A percentile compares a stretch with the other conserved stretches of the same genome.
Conservation (phyloP, 331 rosid genomes). For the Rosa hybrid region DNA sequence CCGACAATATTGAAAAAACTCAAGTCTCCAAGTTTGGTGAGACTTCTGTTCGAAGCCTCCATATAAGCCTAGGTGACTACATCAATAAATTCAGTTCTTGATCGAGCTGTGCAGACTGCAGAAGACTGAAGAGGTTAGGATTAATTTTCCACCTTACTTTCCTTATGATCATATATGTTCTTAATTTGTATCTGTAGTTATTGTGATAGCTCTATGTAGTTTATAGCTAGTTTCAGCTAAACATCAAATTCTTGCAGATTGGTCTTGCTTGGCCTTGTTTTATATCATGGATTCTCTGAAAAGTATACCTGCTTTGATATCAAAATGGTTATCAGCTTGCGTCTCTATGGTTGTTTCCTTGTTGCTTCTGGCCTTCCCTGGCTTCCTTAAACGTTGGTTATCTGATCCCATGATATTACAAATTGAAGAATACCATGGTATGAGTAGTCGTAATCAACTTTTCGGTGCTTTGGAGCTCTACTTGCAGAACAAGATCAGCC, state of each 20-base stretch:
- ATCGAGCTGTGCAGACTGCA: background rate
- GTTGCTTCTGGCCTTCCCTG: background rate
- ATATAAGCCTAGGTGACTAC: background rate
- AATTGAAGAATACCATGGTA: slow-evolving; percentile 11
- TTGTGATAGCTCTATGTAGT: background rate
- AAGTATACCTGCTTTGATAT: background rate
- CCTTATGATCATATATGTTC: background rate
- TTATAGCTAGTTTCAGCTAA: background rate
- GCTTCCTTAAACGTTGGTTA: background rate
- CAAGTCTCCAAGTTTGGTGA: background rate
- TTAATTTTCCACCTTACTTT: background rate
- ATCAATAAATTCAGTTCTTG: background rate
- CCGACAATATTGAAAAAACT: background rate
- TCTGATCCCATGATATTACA: background rate
- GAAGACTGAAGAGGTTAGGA: background rate
- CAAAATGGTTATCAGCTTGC: background rate
- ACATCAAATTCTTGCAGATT: background rate
- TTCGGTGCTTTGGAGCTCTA: slow-evolving; percentile 36
- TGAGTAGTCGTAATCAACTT: slow-evolving; percentile 16
- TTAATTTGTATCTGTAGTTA: background rate
- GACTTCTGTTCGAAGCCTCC: background rate
- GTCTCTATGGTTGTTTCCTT: slow-evolving; percentile 1
- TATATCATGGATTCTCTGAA: background rate
- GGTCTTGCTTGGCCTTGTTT: background rate
- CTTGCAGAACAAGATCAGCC: slow-evolving; percentile 26